A percentile compares a stretch with the other conserved stretches of the same genome.
Evolutionary conservation across 331 rosid genomes (phyloP).

Genomic region (Acacia concinna): DNA sequence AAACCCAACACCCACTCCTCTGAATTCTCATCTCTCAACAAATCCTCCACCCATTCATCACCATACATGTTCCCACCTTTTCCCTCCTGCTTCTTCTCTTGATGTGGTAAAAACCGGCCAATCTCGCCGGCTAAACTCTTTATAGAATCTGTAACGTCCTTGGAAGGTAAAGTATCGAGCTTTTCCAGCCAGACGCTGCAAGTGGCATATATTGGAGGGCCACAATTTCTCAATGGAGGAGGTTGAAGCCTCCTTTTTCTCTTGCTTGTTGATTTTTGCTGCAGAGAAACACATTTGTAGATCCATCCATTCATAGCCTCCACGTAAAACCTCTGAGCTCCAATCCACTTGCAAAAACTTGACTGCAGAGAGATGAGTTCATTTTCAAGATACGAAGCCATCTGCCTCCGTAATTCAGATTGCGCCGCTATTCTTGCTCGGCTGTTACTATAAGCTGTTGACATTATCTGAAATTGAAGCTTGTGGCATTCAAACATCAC

Average conservation of each 20-base stretch:
- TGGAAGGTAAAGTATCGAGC: constrained; percentile 37
- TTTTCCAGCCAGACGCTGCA: constrained; percentile 67
- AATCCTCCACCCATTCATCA: constrained; percentile 46
- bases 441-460: constrained; percentile 50
- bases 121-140: constrained; percentile 66
- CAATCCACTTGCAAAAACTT: constrained; percentile 73
- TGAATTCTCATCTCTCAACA: constrained; percentile 48
- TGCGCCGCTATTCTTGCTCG: constrained; percentile 54
- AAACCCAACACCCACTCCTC: constrained; percentile 61
- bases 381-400: constrained; percentile 62
- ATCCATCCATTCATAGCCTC: constrained; percentile 79
- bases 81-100: constrained; percentile 63
- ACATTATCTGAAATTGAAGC: constrained; percentile 70
- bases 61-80: constrained; percentile 35
- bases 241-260: constrained; percentile 44
- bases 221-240: constrained; percentile 25
- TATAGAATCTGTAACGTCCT: constrained; percentile 45
- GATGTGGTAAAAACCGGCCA: constrained; percentile 60
- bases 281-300: constrained; percentile 54
- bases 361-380: constrained; percentile 66
- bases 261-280: constrained; percentile 55
- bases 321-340: constrained; percentile 75
- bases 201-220: constrained; percentile 75
- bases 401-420: constrained; percentile 66
- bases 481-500: constrained; percentile 86